phyloP scores from a whole-genome alignment of 2,329 filamentous ascomycete species.

The Gnomoniopsis sp. region DNA sequence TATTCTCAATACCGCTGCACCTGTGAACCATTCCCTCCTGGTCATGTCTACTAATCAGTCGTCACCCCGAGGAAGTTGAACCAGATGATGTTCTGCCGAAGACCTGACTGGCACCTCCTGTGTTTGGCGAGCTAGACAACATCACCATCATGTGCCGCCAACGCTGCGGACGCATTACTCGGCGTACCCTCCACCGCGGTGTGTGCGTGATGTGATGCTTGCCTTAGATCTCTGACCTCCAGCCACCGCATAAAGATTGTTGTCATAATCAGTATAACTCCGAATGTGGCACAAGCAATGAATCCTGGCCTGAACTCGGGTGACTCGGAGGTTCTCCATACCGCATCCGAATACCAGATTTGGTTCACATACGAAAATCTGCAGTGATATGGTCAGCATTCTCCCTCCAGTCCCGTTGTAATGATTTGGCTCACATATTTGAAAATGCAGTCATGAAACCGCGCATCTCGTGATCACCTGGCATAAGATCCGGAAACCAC shows the following conservation, averaged over 20 bases:
- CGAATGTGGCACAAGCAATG: constrained; percentile 14
- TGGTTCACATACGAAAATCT: constrained; percentile 18
- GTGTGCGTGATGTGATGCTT: background rate
- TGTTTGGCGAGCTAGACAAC: background rate
- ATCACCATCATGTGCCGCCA: background rate
- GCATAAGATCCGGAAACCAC: constrained; percentile 25
- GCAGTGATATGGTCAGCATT: background rate
- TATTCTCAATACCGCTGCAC: too few species aligned
- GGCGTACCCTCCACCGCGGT: background rate
- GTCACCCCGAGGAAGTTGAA: too few species aligned
- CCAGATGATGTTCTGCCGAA: background rate
- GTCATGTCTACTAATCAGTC: too few species aligned
- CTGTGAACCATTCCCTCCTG: background rate
- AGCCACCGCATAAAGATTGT: constrained; percentile 14
- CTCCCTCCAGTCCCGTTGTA: background rate
- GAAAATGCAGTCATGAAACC: constrained; percentile 20
- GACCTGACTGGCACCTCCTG: background rate
- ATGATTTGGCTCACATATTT: background rate
- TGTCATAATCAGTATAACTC: constrained; percentile 9
- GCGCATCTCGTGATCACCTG: constrained; percentile 24
- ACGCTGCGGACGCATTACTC: background rate
- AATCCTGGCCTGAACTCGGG: constrained; percentile 15
- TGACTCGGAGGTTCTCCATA: constrained; percentile 17
- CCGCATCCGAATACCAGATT: constrained; percentile 17
- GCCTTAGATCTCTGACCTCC: constrained; percentile 5